Evolutionary conservation across 1,284 basidiomycete genomes (phyloP), one percentile per base, ranked within the genome.

Genomic region (Nidula niveotomentosa): DNA sequence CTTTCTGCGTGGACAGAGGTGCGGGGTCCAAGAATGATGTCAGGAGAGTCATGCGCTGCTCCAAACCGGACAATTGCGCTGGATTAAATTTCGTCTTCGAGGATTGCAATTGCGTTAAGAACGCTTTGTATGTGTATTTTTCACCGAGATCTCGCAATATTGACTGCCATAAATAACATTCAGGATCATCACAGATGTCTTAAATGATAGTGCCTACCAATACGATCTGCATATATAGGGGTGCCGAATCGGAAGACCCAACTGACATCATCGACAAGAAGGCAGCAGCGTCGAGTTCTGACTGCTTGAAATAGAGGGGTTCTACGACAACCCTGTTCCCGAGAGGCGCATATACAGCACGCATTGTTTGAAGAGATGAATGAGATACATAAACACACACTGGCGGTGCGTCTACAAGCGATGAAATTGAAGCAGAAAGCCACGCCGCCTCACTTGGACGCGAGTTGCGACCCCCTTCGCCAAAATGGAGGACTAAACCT

Each of bases 201-300:
- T n/a, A n/a, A 23, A n/a, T n/a, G 18, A 6, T 23, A 3, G 7
- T 53, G 68, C 79, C 66, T 59, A 86, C 82, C 57, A 88, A 62
- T 36, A 90, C 68, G 0, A 80, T 77, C 49, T 88, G 85, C 61
- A 89, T 80, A 62, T 89, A 90, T 1, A 90, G 65, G 0, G 88
- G 88, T 0, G 84, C 80, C 0, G 73, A 71, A 0, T 85, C 84
- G 0, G 82, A 81, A 0, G 80, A 79, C 0, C 78, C 81, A 0
- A 86, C 75, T 0, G 83, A 80, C 87, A 88, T 88, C 78, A 88
- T 81, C 0, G 84, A 83, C 18, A 88, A 61, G 53, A 89, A 81
- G 0, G 85, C 83, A 36, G 83, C 73, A 1, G 85, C 85, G 67
- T 91, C 82, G 1, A 91, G 75, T 57, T 91, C 85, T 10, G 78